phyloP scores from a whole-genome alignment of 805 yeast species.

The Scheffersomyces spartinae region DNA sequence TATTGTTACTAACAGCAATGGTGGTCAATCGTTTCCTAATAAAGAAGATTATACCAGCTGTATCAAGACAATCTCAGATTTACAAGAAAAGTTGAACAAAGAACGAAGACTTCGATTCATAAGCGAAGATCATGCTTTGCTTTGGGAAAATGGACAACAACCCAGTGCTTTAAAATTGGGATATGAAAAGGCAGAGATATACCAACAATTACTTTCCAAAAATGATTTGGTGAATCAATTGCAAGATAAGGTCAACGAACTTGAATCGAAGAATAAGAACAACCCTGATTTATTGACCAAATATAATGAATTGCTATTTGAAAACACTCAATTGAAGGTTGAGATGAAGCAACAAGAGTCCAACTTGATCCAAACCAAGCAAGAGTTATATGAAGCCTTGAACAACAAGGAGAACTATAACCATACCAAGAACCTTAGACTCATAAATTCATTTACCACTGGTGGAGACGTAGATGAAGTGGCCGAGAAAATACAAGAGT shows the following conservation, averaged over 20 bases:
- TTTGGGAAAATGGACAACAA: slow-evolving; percentile 39
- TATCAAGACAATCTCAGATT: slow-evolving; percentile 33
- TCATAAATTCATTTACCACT: too few relatives aligned
- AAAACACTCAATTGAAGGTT: slow-evolving; percentile 33
- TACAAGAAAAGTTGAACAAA: slow-evolving; percentile 47
- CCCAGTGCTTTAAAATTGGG: slow-evolving; percentile 47
- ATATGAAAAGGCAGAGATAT: slow-evolving; percentile 44
- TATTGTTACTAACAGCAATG: neutral
- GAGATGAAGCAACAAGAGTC: too few relatives aligned
- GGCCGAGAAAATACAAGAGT: slow-evolving; percentile 4
- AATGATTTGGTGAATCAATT: slow-evolving; percentile 37
- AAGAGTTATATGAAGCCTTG: too few relatives aligned
- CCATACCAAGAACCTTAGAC: too few relatives aligned
- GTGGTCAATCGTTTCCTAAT: slow-evolving; percentile 1
- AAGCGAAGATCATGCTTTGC: slow-evolving; percentile 58
- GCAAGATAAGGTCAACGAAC: slow-evolving; percentile 33
- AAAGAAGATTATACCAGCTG: slow-evolving; percentile 24
- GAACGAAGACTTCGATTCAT: slow-evolving; percentile 57
- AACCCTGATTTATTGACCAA: slow-evolving; percentile 25
- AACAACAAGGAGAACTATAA: too few relatives aligned
- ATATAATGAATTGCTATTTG: slow-evolving; percentile 25
- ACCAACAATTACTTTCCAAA: slow-evolving; percentile 33
- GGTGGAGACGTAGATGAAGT: slow-evolving; percentile 2
- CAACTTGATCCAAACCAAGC: too few relatives aligned
- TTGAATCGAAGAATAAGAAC: slow-evolving; percentile 15